Evolutionary conservation across 108 stramenopile species (phyloP).

Genomic region (Fistulifera pelliculosa): DNA sequence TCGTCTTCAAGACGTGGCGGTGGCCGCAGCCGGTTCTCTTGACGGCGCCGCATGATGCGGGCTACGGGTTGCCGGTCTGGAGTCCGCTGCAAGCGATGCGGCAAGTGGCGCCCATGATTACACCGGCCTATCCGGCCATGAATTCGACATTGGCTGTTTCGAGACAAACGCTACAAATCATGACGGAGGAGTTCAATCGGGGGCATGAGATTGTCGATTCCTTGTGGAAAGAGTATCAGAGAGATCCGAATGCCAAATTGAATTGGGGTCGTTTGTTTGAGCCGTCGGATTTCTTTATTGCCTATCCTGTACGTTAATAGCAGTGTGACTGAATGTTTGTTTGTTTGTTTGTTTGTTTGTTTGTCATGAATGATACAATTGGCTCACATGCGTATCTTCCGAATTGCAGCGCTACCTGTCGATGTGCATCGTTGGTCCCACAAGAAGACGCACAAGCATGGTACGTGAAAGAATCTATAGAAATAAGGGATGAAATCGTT

Average conservation of each 20-base stretch:
- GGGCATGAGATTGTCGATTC: conserved; percentile 63
- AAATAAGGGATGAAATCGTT: too few species aligned
- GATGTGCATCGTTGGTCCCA: conserved; percentile 84
- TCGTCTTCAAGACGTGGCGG: conserved; percentile 84
- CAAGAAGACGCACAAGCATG: conserved; percentile 85
- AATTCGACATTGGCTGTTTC: conserved; percentile 89
- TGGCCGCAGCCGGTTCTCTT: conserved; percentile 86
- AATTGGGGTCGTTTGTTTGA: conserved; percentile 83
- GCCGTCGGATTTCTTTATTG: conserved; percentile 94
- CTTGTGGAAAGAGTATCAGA: conserved; percentile 64
- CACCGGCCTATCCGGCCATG: conserved; percentile 98
- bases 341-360: too few species aligned
- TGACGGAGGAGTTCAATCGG: conserved; percentile 80
- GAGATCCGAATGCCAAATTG: conserved; percentile 22
- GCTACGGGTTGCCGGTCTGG: conserved; percentile 75
- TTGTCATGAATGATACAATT: too few species aligned
- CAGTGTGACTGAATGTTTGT: too few species aligned
- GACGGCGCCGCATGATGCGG: conserved; percentile 80
- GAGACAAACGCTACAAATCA: conserved; percentile 74
- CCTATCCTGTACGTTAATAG: conserved; percentile 48
- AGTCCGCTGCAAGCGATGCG: conserved; percentile 34
- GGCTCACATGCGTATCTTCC: too few species aligned
- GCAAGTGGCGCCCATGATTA: conserved; percentile 94
- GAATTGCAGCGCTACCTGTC: conserved; percentile 68
- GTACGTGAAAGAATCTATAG: too few species aligned